Evolutionary conservation across 495 filamentous ascomycete genomes (phyloP).

Genomic region (Aspergillus homomorphus): DNA sequence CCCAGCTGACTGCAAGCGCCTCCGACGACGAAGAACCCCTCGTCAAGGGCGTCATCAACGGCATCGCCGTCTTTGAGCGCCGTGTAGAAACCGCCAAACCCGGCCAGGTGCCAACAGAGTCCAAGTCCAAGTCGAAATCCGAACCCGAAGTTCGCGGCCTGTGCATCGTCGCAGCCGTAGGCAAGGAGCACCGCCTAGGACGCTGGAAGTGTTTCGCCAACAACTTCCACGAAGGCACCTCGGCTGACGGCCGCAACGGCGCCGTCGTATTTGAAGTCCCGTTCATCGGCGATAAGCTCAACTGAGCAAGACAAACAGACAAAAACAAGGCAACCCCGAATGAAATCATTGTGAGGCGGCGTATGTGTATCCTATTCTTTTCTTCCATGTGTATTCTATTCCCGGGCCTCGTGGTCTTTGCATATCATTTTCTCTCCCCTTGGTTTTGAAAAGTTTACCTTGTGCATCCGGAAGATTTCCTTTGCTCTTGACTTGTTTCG

Average conservation of each 20-base stretch:
- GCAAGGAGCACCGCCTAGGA: conserved; percentile 80
- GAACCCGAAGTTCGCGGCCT: conserved; percentile 60
- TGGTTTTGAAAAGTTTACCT: background rate
- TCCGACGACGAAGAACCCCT: conserved; percentile 28
- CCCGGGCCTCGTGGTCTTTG: conserved; percentile 18
- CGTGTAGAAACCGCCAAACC: conserved; percentile 34
- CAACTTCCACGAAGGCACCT: conserved; percentile 39
- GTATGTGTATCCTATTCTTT: conserved; percentile 16
- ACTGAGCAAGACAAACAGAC: background rate
- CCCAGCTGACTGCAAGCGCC: conserved; percentile 8
- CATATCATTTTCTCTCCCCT: conserved; percentile 11
- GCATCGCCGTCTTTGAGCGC: conserved; percentile 75
- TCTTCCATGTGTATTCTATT: conserved; percentile 12
- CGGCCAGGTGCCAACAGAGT: conserved; percentile 22
- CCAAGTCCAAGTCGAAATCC: conserved; percentile 52
- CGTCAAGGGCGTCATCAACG: conserved; percentile 78
- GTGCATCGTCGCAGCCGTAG: conserved; percentile 76
- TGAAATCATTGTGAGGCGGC: conserved; percentile 10
- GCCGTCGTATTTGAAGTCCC: conserved; percentile 78
- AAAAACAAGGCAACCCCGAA: background rate
- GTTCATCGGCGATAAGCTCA: conserved; percentile 26
- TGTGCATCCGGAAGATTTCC: background rate
- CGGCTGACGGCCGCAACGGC: conserved; percentile 67
- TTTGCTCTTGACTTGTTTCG: background rate
- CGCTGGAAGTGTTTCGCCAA: conserved; percentile 60